Conservation (phyloP, 352 stramenopile genomes). For the Phytophthora pinifolia region DNA sequence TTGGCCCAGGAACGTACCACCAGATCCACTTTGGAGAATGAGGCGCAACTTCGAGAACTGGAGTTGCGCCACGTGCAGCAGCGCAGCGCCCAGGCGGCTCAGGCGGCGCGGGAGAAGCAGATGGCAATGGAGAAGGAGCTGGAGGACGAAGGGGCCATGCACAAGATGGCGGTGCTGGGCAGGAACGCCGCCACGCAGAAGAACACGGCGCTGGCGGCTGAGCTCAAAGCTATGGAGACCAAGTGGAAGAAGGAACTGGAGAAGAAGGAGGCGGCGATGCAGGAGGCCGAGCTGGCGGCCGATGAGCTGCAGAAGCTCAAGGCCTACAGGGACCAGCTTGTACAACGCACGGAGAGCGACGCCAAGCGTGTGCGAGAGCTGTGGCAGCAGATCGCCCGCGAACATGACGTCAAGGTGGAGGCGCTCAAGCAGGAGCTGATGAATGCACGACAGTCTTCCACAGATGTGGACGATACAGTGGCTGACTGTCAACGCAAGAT, state of each 20-base stretch:
- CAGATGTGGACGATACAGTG: slow-evolving; percentile 23
- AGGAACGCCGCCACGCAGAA: slow-evolving; percentile 58
- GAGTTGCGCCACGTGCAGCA: slow-evolving; percentile 73
- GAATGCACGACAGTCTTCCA: slow-evolving; percentile 27
- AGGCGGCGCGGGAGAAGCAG: slow-evolving; percentile 49
- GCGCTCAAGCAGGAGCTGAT: slow-evolving; percentile 45
- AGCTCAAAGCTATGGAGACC: slow-evolving; percentile 54
- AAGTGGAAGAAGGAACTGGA: slow-evolving; percentile 66
- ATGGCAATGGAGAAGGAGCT: slow-evolving; percentile 61
- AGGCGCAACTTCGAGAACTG: slow-evolving; percentile 63
- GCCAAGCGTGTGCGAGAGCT: slow-evolving; percentile 72
- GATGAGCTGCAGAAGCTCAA: slow-evolving; percentile 48
- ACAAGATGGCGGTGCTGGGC: slow-evolving; percentile 53
- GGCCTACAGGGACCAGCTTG: slow-evolving; percentile 55
- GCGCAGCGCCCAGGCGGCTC: slow-evolving; percentile 46
- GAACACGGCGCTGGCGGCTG: slow-evolving; percentile 42
- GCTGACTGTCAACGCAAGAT: slow-evolving; percentile 31
- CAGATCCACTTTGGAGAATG: slow-evolving; percentile 48
- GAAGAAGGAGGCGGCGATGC: slow-evolving; percentile 56
- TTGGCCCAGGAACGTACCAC: slow-evolving; percentile 43
- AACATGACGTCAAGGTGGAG: slow-evolving; percentile 64
- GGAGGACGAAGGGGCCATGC: slow-evolving; percentile 52
- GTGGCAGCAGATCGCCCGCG: slow-evolving; percentile 73
- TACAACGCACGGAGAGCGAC: slow-evolving; percentile 71
- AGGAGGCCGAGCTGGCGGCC: slow-evolving; percentile 47